A percentile compares a stretch with the other conserved stretches of the same genome.
These are phyloP conservation scores for Bolboschoenus planiculmis DNA, from an alignment of 176 grass and related monocot genomes.

Conservation along the genomic window DNA sequence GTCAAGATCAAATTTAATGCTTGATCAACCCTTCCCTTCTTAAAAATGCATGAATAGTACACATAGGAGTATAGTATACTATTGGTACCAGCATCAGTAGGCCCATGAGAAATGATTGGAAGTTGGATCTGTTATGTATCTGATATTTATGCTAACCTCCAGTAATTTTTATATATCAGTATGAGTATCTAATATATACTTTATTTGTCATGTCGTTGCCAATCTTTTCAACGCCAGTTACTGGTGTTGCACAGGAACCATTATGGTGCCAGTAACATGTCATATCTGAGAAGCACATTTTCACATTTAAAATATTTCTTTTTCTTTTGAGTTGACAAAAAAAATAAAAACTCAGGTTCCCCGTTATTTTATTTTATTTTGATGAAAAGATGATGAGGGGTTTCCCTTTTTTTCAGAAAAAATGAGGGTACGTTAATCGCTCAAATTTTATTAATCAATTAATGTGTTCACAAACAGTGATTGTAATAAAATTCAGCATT, in stretches of 20 bases:
- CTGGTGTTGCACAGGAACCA: background rate
- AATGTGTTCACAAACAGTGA: too few relatives aligned
- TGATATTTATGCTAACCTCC: background rate
- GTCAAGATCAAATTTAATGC: constrained; percentile 15
- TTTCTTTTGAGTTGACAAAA: background rate
- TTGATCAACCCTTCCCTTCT: background rate
- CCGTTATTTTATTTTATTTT: too few relatives aligned
- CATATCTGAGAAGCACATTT: background rate
- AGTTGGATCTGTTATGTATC: constrained; percentile 8
- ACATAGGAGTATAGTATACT: background rate
- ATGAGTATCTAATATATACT: background rate
- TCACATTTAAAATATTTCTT: background rate
- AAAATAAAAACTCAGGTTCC: background rate
- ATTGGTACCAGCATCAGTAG: background rate
- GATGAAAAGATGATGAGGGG: too few relatives aligned
- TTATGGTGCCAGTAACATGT: background rate
- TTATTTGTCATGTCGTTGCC: background rate
- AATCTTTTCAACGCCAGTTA: background rate
- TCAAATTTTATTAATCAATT: too few relatives aligned
- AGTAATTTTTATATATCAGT: background rate
- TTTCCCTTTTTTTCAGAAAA: too few relatives aligned
- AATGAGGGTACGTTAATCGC: too few relatives aligned
- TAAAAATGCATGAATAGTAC: background rate
- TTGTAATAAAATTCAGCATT: too few relatives aligned
- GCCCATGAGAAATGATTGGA: constrained; percentile 25